Conservation (phyloP, 108 stramenopile species). For the Licmophora abbreviata region DNA sequence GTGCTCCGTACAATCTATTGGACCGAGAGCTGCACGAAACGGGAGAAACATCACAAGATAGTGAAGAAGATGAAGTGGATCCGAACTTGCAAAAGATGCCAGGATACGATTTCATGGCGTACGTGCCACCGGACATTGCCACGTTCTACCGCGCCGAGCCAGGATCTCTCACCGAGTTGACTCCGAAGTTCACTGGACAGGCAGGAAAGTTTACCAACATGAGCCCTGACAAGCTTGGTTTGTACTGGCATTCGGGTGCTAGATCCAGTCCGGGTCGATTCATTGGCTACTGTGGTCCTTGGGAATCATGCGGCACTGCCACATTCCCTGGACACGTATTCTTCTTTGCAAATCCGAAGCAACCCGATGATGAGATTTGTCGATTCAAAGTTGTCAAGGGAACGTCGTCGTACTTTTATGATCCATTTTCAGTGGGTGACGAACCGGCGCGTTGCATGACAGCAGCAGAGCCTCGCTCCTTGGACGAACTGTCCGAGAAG, state of each 20-base stretch:
- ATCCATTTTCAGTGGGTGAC: constrained; percentile 22
- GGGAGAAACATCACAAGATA: too few relatives aligned
- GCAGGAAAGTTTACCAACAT: constrained; percentile 50
- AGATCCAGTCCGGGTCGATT: background rate
- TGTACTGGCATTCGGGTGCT: constrained; percentile 15
- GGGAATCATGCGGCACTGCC: constrained; percentile 27
- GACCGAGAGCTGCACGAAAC: too few relatives aligned
- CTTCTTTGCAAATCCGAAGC: constrained; percentile 8
- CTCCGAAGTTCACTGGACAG: constrained; percentile 30
- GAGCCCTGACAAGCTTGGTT: constrained; percentile 24
- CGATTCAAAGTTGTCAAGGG: constrained; percentile 14
- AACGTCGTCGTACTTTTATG: constrained; percentile 24
- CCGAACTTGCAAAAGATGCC: too few relatives aligned
- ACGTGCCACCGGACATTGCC: constrained; percentile 30
- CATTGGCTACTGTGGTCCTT: constrained; percentile 17
- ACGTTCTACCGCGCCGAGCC: constrained; percentile 33
- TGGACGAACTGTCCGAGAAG: background rate
- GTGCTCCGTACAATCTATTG: too few relatives aligned
- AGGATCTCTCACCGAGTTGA: constrained; percentile 11
- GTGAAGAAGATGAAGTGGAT: too few relatives aligned
- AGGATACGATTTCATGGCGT: constrained; percentile 31
- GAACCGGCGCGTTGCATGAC: background rate
- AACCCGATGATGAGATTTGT: constrained; percentile 20
- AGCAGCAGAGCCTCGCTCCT: background rate
- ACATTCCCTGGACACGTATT: constrained; percentile 36